Base-by-base conservation (phyloP, 108 stramenopile species). In the Fistulifera solaris region DNA sequence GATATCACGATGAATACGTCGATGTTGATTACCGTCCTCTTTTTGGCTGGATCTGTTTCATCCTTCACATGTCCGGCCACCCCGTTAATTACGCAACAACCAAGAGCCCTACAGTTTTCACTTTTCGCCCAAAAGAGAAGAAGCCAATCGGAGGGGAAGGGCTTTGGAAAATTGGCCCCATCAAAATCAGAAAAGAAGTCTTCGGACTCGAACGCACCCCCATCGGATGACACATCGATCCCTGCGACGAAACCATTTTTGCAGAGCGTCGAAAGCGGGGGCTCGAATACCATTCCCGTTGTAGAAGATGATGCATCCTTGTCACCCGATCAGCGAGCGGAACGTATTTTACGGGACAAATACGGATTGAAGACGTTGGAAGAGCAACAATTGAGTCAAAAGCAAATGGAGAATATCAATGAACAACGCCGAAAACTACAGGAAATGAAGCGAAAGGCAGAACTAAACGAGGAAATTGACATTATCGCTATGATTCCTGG, bases 361-460 rank as follows among this genome's bases (percentile, higher is more conserved):
- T 89, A 78, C 53, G 81, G 79, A 10, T 58, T 89, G 47, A 67
- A 67, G 52, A 75, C 82, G n/a, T 67, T 63, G 38, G 87, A 81
- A 61, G 81, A 88, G 52, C 80, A 88, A 56, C 75, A 77, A 59
- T 58, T 62, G 26, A 78, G 69, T 17, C 46, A 47, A 12, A 44
- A 50, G 48, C 51, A 47, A 23, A 23, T 56, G 23, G 51, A 73
- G 38, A 57, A 59, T 19, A 16, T 51, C 18, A 38, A 39, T 17
- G 71, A 71, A 17, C 63, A 75, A 51, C 80, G 78, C 35, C 70
- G 76, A 26, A 66, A 71, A 38, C 58, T 74, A 16, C 56, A 66
- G 22, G 62, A 77, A 41, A 75, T 70, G 77, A 75, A 79, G 52
- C 63, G 61, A 38, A 43, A 70, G 16, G 65, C 65, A 4, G 71